phyloP scores from a whole-genome alignment of 306 rosid species.

The Sicyos edulis region DNA sequence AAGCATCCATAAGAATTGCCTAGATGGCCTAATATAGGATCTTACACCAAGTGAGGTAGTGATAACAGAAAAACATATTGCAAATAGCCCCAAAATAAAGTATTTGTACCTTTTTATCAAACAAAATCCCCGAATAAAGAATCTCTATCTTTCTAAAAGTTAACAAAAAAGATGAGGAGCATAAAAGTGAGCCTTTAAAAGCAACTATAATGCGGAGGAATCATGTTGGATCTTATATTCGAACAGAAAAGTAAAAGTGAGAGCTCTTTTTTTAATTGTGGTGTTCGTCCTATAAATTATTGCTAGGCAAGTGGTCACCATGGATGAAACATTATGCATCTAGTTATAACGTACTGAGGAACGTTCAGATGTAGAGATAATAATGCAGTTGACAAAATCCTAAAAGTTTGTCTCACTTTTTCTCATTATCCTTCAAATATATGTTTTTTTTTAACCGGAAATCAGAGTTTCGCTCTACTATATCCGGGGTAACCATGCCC shows the following conservation, averaged over 20 bases:
- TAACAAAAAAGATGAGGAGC: too few species aligned
- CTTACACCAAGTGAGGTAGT: background rate
- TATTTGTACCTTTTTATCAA: background rate
- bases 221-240: background rate
- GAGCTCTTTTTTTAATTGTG: background rate
- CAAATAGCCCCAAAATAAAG: background rate
- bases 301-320: too few species aligned
- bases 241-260: background rate
- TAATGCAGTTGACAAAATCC: too few species aligned
- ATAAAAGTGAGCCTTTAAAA: background rate
- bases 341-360: too few species aligned
- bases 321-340: too few species aligned
- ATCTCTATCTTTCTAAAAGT: background rate
- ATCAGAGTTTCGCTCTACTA: too few species aligned
- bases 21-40: background rate
- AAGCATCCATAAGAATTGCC: background rate
- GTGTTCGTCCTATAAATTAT: too few species aligned
- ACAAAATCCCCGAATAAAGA: background rate
- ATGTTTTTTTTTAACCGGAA: too few species aligned
- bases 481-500: too few species aligned
- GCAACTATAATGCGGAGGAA: constrained; percentile 5
- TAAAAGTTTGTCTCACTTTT: too few species aligned
- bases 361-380: too few species aligned
- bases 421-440: too few species aligned
- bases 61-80: background rate